phyloP scores from a whole-genome alignment of 805 yeast species.

The Candida xiaguanensis region DNA sequence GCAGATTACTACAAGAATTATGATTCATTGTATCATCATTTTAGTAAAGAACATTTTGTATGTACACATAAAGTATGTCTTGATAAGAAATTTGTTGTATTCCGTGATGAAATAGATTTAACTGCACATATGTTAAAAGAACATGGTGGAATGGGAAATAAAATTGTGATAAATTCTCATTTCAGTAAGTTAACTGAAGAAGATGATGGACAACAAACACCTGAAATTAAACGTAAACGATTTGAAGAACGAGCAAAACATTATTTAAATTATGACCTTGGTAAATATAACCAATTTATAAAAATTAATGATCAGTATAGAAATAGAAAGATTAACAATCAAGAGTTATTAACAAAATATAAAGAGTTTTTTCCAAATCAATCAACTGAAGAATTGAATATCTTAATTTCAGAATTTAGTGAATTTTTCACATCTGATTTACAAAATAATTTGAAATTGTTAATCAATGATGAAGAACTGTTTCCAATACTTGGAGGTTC shows the following conservation, averaged over 20 bases:
- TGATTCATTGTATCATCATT: constrained; percentile 71
- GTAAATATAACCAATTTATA: constrained; percentile 46
- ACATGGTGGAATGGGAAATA: constrained; percentile 58
- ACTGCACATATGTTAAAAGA: constrained; percentile 84
- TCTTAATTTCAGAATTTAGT: constrained; percentile 58
- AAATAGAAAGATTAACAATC: constrained; percentile 45
- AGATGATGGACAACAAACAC: constrained; percentile 28
- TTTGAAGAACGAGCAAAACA: constrained; percentile 84
- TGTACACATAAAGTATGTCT: constrained; percentile 77
- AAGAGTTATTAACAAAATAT: constrained; percentile 46
- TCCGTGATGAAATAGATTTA: constrained; percentile 78
- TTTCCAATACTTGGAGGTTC: constrained; percentile 50
- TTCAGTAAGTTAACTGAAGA: constrained; percentile 55
- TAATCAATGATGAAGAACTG: constrained; percentile 19
- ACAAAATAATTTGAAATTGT: constrained; percentile 29
- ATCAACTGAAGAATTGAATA: constrained; percentile 46
- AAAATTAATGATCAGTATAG: constrained; percentile 46
- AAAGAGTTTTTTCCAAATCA: constrained; percentile 41
- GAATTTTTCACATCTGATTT: constrained; percentile 51
- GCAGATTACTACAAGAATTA: constrained; percentile 70
- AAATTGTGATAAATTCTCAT: constrained; percentile 35
- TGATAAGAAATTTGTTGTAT: constrained; percentile 89
- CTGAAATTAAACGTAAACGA: constrained; percentile 52
- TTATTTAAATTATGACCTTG: constrained; percentile 55
- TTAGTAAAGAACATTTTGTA: constrained; percentile 65